These are phyloP conservation scores for Polyrhizophydium stewartii DNA, from an alignment of 371 early-diverging fungal genomes.

Conservation along the genomic window DNA sequence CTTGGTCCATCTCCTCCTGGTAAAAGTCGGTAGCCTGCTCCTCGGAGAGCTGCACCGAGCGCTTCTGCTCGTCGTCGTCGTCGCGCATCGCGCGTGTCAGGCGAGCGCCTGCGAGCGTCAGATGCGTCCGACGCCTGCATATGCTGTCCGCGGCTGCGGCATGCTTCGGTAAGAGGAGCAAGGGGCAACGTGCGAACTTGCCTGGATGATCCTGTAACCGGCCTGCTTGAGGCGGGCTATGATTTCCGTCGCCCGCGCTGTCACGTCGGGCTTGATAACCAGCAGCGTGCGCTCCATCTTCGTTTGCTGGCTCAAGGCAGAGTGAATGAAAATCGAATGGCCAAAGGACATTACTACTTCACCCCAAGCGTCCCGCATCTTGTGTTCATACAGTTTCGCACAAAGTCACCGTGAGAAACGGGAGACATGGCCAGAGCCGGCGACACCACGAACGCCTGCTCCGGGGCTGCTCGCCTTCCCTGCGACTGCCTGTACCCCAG, in stretches of 20 bases:
- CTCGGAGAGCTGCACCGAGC: conserved; percentile 10
- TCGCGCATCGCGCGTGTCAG: too few relatives aligned
- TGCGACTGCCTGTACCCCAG: too few relatives aligned
- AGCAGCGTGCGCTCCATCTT: conserved; percentile 31
- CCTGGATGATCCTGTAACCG: conserved; percentile 46
- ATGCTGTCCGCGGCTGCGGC: background rate
- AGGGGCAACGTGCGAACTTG: background rate
- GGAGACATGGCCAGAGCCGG: too few relatives aligned
- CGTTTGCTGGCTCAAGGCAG: too few relatives aligned
- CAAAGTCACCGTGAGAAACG: too few relatives aligned
- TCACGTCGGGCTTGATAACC: conserved; percentile 41
- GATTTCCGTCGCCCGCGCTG: conserved; percentile 28
- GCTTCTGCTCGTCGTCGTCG: conserved; percentile 6
- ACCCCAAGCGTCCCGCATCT: too few relatives aligned
- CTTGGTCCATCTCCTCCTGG: conserved; percentile 10
- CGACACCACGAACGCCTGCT: too few relatives aligned
- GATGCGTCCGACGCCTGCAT: background rate
- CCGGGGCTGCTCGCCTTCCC: too few relatives aligned
- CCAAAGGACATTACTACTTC: too few relatives aligned
- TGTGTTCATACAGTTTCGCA: too few relatives aligned
- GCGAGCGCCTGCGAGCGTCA: too few relatives aligned
- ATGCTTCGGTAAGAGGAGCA: background rate
- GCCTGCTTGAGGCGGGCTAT: conserved; percentile 26
- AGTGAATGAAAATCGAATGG: too few relatives aligned
- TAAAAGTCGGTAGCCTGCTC: conserved; percentile 29